These are phyloP conservation scores for Camellia japonica DNA, from an alignment of 148 eudicot genomes.

Conservation along the genomic window DNA sequence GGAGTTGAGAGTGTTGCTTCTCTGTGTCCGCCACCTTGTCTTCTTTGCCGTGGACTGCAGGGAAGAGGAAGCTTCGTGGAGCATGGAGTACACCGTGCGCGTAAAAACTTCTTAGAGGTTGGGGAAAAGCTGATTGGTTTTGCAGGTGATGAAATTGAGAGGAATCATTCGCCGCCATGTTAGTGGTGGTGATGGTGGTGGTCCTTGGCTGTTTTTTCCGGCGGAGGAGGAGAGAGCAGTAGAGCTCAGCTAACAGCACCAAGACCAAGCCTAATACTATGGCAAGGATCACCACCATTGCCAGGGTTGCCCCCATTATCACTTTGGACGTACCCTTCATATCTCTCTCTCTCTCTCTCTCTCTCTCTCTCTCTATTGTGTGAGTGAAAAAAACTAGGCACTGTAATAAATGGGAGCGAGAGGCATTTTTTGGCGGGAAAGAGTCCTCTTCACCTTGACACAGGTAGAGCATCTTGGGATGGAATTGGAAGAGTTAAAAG, in stretches of 20 bases:
- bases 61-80: slow-evolving; percentile 73
- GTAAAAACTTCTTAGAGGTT: slow-evolving; percentile 49
- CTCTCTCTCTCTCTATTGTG: background rate
- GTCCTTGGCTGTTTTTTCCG: slow-evolving; percentile 15
- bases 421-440: slow-evolving; percentile 55
- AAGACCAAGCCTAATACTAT: slow-evolving; percentile 52
- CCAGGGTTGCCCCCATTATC: slow-evolving; percentile 63
- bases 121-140: slow-evolving; percentile 26
- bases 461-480: slow-evolving; percentile 27
- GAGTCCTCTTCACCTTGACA: slow-evolving; percentile 8
- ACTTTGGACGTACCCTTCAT: slow-evolving; percentile 65
- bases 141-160: background rate
- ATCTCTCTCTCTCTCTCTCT: too few relatives aligned
- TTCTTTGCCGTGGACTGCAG: slow-evolving; percentile 36
- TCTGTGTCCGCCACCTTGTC: slow-evolving; percentile 21
- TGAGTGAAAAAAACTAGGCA: background rate
- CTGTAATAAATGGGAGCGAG: slow-evolving; percentile 13
- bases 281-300: slow-evolving; percentile 52
- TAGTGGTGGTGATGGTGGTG: slow-evolving; percentile 11
- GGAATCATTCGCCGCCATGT: background rate
- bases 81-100: slow-evolving; percentile 66
- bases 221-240: slow-evolving; percentile 60
- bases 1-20: slow-evolving; percentile 34
- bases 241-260: slow-evolving; percentile 66
- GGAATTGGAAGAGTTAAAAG: background rate